Evolutionary conservation across 192 early-diverging fungal genomes (phyloP), one percentile per base, ranked within the genome.

Genomic region (Backusella sp.): DNA sequence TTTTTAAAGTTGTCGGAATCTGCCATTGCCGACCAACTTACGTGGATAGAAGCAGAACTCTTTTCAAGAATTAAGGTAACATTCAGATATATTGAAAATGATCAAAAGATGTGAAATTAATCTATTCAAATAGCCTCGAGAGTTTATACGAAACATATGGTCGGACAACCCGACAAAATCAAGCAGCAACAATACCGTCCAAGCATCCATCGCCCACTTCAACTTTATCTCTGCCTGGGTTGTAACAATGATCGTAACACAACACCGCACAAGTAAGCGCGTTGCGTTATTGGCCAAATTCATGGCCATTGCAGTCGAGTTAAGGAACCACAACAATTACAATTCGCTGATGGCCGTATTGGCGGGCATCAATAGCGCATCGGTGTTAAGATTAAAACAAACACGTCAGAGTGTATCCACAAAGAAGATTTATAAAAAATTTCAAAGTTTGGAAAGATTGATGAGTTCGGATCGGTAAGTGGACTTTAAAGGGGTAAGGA

Each of bases 141-240:
- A 71, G 42, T 71, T 71, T 7, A 49, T 71, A 42, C 39, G 70
- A 8, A 71, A 71, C 49, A 71, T 71, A 15, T 71, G 70, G 70
- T 30, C 35, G n/a, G 14, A 34, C 44, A 30, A 35, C 32, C 2
- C 21, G 62, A 66, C 28, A 17, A 66, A 41, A 66, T 14, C 37
- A n/a, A 66, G 19, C 17, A 66, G n/a, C 81, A 70, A 32, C 66
- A 76, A 72, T 77, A 39, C 73, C 53, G 35, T 88, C 73, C 85
- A 87, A 39, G 89, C 89, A 12, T 90, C 85, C 23, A 91, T 94
- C 23, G 82, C 86, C 6, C 92, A 93, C 59, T 92, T 92, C 69
- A 93, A 92, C 70, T 90, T 89, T 73, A 90, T 92, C n/a, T 92
- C 91, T 6, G 80, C 90, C 4, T 94, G 93, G 93, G 93, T 92